Evolutionary conservation across 306 rosid species (phyloP).

Genomic region (Vigna radiata): DNA sequence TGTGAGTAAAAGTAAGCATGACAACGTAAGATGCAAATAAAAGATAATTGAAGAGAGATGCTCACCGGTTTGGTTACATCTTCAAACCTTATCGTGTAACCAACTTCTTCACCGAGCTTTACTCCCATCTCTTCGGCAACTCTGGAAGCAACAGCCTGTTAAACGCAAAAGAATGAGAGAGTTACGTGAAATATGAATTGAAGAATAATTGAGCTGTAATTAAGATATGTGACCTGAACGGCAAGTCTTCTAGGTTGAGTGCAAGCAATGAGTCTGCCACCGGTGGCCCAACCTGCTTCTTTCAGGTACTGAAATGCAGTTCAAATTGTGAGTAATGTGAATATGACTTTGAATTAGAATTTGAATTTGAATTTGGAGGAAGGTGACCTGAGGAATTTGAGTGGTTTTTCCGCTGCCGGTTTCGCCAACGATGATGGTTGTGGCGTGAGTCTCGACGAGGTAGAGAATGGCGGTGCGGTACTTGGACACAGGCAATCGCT

Average conservation of each 20-base stretch:
- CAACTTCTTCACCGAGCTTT: conserved; percentile 90
- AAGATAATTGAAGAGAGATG: background rate
- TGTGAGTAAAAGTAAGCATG: background rate
- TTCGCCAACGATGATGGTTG: conserved; percentile 91
- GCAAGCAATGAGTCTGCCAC: conserved; percentile 89
- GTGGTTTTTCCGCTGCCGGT: conserved; percentile 98
- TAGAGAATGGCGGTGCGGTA: conserved; percentile 85
- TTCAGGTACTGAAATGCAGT: conserved; percentile 63
- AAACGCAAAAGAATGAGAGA: background rate
- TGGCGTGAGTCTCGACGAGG: conserved; percentile 82
- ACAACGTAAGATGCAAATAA: background rate
- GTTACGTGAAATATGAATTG: background rate
- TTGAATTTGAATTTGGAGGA: background rate
- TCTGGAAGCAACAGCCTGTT: conserved; percentile 85
- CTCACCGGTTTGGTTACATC: conserved; percentile 76
- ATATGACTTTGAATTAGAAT: conserved; percentile 7
- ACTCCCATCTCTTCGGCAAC: conserved; percentile 97
- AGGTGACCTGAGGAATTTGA: conserved; percentile 88
- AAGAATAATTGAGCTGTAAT: background rate
- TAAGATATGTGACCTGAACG: conserved; percentile 63
- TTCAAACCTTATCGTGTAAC: conserved; percentile 94
- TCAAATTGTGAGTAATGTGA: background rate
- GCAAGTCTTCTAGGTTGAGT: conserved; percentile 95
- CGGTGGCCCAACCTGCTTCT: conserved; percentile 93
- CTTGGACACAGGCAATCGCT: conserved; percentile 86